Percentiles rank a stretch among this genome's conserved stretches.
phyloP scores from a whole-genome alignment of 2,329 filamentous ascomycete species.

The Ophiostoma sp. region DNA sequence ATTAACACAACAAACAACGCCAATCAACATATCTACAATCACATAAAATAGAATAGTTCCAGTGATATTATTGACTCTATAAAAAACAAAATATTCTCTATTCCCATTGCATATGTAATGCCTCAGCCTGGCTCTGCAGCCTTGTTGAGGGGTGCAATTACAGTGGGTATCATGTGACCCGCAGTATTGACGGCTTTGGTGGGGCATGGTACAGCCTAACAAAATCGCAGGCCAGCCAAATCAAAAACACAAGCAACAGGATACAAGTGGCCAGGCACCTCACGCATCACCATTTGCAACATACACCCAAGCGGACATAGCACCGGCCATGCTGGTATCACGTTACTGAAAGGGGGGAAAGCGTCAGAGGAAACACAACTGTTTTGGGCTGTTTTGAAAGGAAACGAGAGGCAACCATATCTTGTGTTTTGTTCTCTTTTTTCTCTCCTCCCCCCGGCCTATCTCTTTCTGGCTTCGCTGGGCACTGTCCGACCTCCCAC shows the following conservation, averaged over 20 bases:
- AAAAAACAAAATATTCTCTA: not conserved
- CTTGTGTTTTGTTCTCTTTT: conserved; percentile 1
- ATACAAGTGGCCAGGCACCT: conserved; percentile 2
- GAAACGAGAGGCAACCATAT: not conserved
- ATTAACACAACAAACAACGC: too few species aligned
- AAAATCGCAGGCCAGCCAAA: conserved; percentile 16
- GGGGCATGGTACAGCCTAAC: conserved; percentile 21
- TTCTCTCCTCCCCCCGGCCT: not conserved
- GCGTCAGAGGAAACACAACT: conserved; percentile 6
- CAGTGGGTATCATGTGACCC: conserved; percentile 20
- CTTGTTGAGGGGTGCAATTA: not conserved
- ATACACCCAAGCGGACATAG: conserved; percentile 1
- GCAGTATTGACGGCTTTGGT: conserved; percentile 3
- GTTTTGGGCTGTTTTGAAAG: conserved; percentile 6
- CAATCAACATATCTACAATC: not conserved
- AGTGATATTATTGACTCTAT: not conserved
- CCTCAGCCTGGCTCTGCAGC: not conserved
- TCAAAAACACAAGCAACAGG: not conserved
- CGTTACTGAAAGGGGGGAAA: conserved; percentile 24
- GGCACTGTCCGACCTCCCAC: conserved; percentile 9
- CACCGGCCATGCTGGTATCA: conserved; percentile 19
- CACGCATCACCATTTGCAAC: conserved; percentile 12
- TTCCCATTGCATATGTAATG: not conserved
- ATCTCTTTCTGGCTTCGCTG: not conserved
- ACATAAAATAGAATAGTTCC: not conserved